Conservation (phyloP, 306 rosid genomes). For the Astragalus membranaceus region DNA sequence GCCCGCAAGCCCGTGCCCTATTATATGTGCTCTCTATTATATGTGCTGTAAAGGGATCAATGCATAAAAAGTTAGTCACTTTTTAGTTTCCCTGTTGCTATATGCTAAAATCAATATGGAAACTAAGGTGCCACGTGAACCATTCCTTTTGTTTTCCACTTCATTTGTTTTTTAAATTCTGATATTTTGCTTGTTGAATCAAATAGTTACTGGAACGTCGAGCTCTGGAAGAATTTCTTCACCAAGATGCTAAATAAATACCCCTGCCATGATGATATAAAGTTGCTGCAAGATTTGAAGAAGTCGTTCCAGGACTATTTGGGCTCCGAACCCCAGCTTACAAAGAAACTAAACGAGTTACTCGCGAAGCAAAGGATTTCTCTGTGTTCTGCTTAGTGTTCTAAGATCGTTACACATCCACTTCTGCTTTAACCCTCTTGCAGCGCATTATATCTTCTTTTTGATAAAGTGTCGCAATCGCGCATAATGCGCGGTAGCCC, state of each 20-base stretch:
- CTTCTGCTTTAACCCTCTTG: not conserved
- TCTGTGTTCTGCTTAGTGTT: slow-evolving; percentile 58
- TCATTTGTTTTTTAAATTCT: slow-evolving; percentile 11
- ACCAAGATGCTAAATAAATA: slow-evolving; percentile 63
- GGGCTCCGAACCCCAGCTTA: slow-evolving; percentile 56
- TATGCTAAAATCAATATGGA: too few relatives aligned
- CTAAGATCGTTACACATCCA: slow-evolving; percentile 4
- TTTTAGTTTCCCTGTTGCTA: too few relatives aligned
- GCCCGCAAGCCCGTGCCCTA: too few relatives aligned
- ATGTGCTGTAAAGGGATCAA: too few relatives aligned
- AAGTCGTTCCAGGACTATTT: slow-evolving; percentile 71
- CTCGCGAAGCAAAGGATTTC: slow-evolving; percentile 78
- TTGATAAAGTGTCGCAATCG: too few relatives aligned
- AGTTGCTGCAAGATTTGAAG: slow-evolving; percentile 55
- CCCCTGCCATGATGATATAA: slow-evolving; percentile 38
- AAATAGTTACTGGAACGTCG: slow-evolving; percentile 79
- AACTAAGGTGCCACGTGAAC: not conserved
- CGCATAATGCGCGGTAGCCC: too few relatives aligned
- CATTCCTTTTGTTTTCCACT: not conserved
- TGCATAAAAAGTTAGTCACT: too few relatives aligned
- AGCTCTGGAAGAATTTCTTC: slow-evolving; percentile 83
- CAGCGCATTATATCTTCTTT: not conserved
- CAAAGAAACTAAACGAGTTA: slow-evolving; percentile 67
- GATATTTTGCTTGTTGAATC: slow-evolving; percentile 22
- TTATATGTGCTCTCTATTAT: too few relatives aligned